Percentiles rank a stretch among this genome's conserved stretches.
These are phyloP conservation scores for Dryadomyces sulphureus DNA, from an alignment of 2,329 filamentous ascomycete species.

Conservation along the genomic window DNA sequence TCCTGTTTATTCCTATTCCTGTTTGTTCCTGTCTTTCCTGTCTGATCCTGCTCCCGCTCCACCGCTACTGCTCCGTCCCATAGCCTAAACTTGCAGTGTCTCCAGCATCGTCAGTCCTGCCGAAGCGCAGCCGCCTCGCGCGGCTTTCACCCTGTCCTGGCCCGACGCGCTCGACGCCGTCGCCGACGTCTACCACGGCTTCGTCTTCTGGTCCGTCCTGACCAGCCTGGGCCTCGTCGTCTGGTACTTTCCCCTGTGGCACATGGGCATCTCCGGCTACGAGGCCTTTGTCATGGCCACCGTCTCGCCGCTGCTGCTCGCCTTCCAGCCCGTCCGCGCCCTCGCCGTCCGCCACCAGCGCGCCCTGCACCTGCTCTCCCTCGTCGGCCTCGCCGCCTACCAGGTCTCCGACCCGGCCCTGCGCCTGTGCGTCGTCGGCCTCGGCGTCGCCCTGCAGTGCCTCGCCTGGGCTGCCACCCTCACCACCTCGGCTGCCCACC, in stretches of 20 bases:
- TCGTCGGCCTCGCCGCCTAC: conserved; percentile 63
- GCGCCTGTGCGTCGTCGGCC: conserved; percentile 68
- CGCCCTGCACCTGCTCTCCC: conserved; percentile 59
- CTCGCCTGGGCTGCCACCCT: conserved; percentile 75
- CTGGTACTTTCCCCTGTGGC: conserved; percentile 98
- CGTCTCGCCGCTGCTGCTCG: conserved; percentile 65
- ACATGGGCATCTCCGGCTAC: conserved; percentile 97
- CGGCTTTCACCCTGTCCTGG: conserved; percentile 60
- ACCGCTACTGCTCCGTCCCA: too few species aligned
- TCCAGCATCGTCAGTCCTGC: too few species aligned
- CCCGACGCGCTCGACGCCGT: conserved; percentile 61
- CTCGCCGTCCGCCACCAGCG: conserved; percentile 55
- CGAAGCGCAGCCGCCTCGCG: conserved; percentile 54
- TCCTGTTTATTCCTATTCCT: neutral
- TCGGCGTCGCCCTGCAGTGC: conserved; percentile 67
- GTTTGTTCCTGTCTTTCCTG: neutral
- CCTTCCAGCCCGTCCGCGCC: conserved; percentile 52
- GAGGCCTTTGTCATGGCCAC: conserved; percentile 80
- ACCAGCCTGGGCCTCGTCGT: conserved; percentile 80
- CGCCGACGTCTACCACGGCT: conserved; percentile 87
- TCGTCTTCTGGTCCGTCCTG: conserved; percentile 88
- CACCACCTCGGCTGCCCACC: conserved; percentile 61
- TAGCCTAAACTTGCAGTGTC: too few species aligned
- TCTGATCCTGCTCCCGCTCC: too few species aligned
- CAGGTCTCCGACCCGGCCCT: conserved; percentile 55